Evolutionary conservation across 768 basidiomycete species (phyloP).

Genomic region (Grammothele lineata): DNA sequence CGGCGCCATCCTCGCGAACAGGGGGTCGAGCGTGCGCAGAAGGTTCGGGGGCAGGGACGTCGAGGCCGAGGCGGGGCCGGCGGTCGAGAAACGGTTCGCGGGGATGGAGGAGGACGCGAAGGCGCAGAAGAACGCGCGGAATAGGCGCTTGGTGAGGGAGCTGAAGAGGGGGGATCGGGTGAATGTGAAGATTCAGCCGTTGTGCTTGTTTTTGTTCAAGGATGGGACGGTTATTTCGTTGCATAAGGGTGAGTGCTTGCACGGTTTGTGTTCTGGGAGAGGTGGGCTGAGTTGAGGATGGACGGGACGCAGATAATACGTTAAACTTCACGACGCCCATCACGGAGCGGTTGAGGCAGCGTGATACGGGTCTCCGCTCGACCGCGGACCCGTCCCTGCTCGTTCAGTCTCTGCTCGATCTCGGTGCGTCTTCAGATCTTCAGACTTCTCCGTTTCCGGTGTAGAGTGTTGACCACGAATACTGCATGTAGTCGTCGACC

Average conservation of each 20-base stretch:
- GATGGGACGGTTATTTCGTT: constrained; percentile 41
- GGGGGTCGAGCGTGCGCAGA: constrained; percentile 6
- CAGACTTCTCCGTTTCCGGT: neutral
- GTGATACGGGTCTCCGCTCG: constrained; percentile 55
- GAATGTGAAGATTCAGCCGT: constrained; percentile 53
- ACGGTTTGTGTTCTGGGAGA: neutral
- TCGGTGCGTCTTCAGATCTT: constrained; percentile 34
- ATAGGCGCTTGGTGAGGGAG: constrained; percentile 27
- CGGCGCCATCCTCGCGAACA: constrained; percentile 5
- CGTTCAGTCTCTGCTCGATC: constrained; percentile 65
- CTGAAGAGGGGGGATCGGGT: constrained; percentile 55
- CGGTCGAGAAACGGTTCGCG: constrained; percentile 2
- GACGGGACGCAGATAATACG: constrained; percentile 29
- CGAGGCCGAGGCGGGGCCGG: constrained; percentile 7
- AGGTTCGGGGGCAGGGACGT: constrained; percentile 12
- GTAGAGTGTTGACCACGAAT: too few relatives aligned
- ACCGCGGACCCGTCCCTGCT: constrained; percentile 67
- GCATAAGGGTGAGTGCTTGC: constrained; percentile 4
- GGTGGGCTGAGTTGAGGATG: neutral
- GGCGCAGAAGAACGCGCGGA: constrained; percentile 20
- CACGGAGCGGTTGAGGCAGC: constrained; percentile 48
- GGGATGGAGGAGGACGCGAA: constrained; percentile 4
- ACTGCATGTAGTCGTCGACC: constrained; percentile 52
- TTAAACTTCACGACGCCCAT: constrained; percentile 54
- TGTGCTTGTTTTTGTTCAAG: constrained; percentile 65